phyloP scores from a whole-genome alignment of 1,284 basidiomycete genomes.

The Veloboletus limbatus region DNA sequence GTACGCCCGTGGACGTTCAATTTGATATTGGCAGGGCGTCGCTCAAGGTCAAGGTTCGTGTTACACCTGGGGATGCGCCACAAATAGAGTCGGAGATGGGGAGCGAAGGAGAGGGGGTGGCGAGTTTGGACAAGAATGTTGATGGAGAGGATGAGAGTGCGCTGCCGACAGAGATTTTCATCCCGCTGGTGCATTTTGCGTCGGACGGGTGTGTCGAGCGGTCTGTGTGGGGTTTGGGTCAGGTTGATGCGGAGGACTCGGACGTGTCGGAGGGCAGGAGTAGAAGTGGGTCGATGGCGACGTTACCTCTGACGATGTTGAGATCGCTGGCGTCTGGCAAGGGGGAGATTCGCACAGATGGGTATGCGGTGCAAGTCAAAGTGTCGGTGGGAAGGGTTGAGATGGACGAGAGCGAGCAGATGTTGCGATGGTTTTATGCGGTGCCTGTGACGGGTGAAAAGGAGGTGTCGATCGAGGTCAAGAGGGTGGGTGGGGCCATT shows the following conservation, averaged over 20 bases:
- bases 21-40: conserved; percentile 75
- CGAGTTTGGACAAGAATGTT: conserved; percentile 9
- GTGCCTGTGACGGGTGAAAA: conserved; percentile 50
- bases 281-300: conserved; percentile 21
- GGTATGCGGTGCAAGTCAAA: conserved; percentile 44
- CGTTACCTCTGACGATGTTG: conserved; percentile 15
- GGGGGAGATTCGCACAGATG: conserved; percentile 19
- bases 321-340: conserved; percentile 1
- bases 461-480: conserved; percentile 66
- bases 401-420: conserved; percentile 59
- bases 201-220: conserved; percentile 38
- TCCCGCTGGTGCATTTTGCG: conserved; percentile 90
- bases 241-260: conserved; percentile 6
- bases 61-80: conserved; percentile 52
- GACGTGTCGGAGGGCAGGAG: conserved; percentile 4
- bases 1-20: conserved; percentile 59
- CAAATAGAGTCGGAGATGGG: not conserved
- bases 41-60: conserved; percentile 66
- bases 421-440: conserved; percentile 83
- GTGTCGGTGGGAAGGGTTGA: conserved; percentile 69
- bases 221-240: conserved; percentile 5
- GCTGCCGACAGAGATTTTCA: conserved; percentile 78
- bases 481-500: conserved; percentile 60
- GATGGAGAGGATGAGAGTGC: conserved; percentile 22
- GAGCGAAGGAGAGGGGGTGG: conserved; percentile 7